Evolutionary conservation across 805 yeast genomes (phyloP).

Genomic region (Myxozyma monticola): DNA sequence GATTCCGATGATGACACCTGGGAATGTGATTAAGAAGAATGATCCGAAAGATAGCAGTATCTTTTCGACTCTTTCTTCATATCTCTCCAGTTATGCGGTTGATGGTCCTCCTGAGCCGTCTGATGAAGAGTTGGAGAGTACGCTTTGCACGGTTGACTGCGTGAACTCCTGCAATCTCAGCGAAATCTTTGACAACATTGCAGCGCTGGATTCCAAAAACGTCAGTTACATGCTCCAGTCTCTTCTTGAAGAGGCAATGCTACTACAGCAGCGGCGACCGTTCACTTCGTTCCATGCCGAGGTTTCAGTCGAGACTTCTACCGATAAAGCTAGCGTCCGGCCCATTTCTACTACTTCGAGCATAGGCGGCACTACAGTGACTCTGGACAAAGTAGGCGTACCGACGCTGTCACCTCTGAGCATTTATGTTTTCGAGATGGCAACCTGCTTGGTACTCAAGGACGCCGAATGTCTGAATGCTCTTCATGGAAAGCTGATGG

Average conservation of each 20-base stretch:
- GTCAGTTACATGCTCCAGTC: conserved; percentile 16
- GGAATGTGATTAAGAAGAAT: conserved; percentile 57
- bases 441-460: conserved; percentile 26
- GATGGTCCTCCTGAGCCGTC: conserved; percentile 92
- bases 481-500: conserved; percentile 13
- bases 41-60: conserved; percentile 73
- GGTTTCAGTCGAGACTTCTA: neutral
- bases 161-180: conserved; percentile 66
- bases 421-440: conserved; percentile 30
- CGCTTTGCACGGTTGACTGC: conserved; percentile 81
- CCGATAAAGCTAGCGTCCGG: neutral
- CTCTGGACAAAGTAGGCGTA: neutral
- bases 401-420: conserved; percentile 25
- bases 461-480: conserved; percentile 12
- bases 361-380: neutral
- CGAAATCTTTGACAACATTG: conserved; percentile 54
- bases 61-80: conserved; percentile 89
- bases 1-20: conserved; percentile 65
- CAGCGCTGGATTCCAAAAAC: conserved; percentile 36
- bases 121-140: conserved; percentile 85
- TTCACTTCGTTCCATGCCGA: conserved; percentile 13
- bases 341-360: conserved; percentile 1
- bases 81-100: conserved; percentile 71
- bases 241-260: conserved; percentile 21
- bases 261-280: conserved; percentile 18